These are phyloP conservation scores for Alternaria sp. DNA, from an alignment of 2,329 filamentous ascomycete genomes.

Conservation along the genomic window DNA sequence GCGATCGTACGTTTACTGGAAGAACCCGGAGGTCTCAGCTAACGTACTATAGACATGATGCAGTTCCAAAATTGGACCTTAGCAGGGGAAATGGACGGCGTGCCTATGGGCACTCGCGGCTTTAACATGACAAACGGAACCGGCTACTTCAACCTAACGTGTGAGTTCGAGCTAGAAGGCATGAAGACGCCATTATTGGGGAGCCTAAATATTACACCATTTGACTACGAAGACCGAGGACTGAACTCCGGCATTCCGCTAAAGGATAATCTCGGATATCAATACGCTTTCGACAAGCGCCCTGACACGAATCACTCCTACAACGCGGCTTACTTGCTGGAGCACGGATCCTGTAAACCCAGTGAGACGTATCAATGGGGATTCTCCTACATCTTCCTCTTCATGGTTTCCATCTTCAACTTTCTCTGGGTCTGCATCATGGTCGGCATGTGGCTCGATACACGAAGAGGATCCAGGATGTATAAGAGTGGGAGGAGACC, in stretches of 20 bases:
- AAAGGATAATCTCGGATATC: neutral
- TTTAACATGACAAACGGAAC: neutral
- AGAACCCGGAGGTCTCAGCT: neutral
- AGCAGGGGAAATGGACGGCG: neutral
- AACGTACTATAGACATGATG: neutral
- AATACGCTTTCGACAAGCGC: constrained; percentile 18
- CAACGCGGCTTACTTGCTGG: constrained; percentile 29
- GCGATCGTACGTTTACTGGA: constrained; percentile 26
- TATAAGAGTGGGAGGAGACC: constrained; percentile 42
- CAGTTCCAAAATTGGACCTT: neutral
- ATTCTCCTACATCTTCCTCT: constrained; percentile 49
- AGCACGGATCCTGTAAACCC: constrained; percentile 42
- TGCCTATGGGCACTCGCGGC: neutral
- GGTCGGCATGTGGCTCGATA: constrained; percentile 47
- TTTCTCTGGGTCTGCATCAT: constrained; percentile 47
- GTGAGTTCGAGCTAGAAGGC: neutral
- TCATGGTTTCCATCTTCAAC: constrained; percentile 48
- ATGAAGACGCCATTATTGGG: too few relatives aligned
- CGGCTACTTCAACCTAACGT: neutral
- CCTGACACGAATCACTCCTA: constrained; percentile 32
- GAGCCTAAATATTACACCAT: constrained; percentile 9
- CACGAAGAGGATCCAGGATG: constrained; percentile 38
- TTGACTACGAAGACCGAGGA: neutral
- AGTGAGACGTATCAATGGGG: constrained; percentile 48
- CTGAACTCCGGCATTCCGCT: neutral